Evolutionary conservation across 306 rosid species (phyloP).

Genomic region (Casuarina cunninghamiana): DNA sequence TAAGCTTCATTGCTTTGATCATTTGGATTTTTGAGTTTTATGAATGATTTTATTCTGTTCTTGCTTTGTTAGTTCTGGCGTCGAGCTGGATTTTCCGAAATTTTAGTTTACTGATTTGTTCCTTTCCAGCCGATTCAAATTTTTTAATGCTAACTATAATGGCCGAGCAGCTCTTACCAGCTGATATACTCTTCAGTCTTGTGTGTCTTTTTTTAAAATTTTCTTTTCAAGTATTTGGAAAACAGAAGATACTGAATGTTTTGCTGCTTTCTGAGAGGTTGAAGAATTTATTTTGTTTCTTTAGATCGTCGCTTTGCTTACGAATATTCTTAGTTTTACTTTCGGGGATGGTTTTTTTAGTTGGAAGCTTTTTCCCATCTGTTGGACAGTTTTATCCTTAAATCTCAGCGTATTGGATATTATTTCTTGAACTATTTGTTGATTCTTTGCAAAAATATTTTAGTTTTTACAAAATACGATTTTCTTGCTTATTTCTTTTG

Average conservation of each 20-base stretch:
- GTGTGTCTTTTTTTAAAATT: neutral
- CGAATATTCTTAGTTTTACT: neutral
- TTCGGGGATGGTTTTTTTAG: neutral
- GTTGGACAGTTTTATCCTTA: neutral
- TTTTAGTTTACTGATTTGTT: neutral
- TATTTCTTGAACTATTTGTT: neutral
- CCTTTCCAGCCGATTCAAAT: neutral
- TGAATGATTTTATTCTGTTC: neutral
- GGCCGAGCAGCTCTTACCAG: neutral
- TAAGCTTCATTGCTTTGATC: neutral
- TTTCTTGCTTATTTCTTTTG: neutral
- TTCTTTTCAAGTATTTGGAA: neutral
- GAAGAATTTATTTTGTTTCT: neutral
- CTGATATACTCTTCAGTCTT: too few relatives aligned
- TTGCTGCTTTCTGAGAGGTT: neutral
- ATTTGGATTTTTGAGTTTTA: neutral
- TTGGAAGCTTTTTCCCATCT: neutral
- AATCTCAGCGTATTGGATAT: neutral
- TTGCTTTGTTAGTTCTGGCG: neutral
- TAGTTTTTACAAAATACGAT: too few relatives aligned
- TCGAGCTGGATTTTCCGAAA: neutral
- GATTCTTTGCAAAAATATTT: neutral
- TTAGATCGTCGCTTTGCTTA: neutral
- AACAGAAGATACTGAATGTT: neutral
- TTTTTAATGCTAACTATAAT: neutral